These are phyloP conservation scores for Micromonas commoda DNA, from an alignment of 139 green algal genomes.

Conservation along the genomic window DNA sequence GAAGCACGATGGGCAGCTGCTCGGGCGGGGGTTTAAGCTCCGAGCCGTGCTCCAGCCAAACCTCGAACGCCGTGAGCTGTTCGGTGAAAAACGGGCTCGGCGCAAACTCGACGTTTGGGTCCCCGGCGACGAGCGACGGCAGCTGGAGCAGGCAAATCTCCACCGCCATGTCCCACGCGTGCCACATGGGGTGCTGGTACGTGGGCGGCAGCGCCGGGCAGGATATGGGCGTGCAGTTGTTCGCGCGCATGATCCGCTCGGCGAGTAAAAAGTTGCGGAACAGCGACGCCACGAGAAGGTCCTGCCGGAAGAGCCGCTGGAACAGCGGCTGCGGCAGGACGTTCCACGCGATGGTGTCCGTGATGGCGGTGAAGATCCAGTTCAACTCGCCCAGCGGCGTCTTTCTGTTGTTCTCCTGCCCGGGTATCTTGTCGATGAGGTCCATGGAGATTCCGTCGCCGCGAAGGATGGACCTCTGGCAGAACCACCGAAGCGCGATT, in stretches of 20 bases:
- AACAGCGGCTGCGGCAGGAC: slow-evolving; percentile 88
- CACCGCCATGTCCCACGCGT: slow-evolving; percentile 91
- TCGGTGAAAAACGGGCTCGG: slow-evolving; percentile 87
- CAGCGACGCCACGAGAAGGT: slow-evolving; percentile 91
- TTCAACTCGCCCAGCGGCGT: slow-evolving; percentile 97
- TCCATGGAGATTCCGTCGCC: slow-evolving; percentile 70
- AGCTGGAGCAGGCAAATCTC: slow-evolving; percentile 92
- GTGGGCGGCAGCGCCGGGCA: slow-evolving; percentile 85
- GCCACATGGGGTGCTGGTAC: slow-evolving; percentile 94
- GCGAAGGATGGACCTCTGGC: slow-evolving; percentile 32
- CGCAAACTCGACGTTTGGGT: slow-evolving; percentile 17
- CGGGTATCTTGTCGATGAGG: slow-evolving; percentile 70
- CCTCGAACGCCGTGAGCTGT: slow-evolving; percentile 96
- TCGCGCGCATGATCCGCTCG: slow-evolving; percentile 86
- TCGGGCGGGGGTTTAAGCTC: slow-evolving; percentile 76
- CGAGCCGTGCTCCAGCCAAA: slow-evolving; percentile 86
- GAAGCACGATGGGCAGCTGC: slow-evolving; percentile 97
- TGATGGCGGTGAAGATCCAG: slow-evolving; percentile 99
- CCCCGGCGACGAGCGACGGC: slow-evolving; percentile 25
- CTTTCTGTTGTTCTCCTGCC: slow-evolving; percentile 83
- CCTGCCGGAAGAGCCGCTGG: slow-evolving; percentile 94
- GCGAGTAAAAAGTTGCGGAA: slow-evolving; percentile 98
- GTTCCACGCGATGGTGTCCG: slow-evolving; percentile 99
- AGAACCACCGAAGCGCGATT: slow-evolving; percentile 84
- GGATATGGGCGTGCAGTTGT: slow-evolving; percentile 72